Evolutionary conservation across 1,284 basidiomycete genomes (phyloP).

Genomic region (Cryptococcus maquisensis): DNA sequence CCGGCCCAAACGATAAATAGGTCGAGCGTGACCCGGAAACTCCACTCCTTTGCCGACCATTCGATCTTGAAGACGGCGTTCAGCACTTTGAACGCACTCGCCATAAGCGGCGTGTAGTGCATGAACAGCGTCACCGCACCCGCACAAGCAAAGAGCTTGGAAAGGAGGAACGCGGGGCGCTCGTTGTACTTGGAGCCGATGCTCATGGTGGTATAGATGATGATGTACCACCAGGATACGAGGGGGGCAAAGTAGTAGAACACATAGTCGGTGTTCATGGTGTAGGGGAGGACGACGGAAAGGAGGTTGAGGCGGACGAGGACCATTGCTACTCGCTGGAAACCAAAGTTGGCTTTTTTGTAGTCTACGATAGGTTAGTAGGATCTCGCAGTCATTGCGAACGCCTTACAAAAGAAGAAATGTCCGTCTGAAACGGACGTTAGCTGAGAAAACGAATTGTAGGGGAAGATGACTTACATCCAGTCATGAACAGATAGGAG

Average conservation of each 20-base stretch:
- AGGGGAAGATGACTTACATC: slow-evolving; percentile 38
- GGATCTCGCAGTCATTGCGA: neutral
- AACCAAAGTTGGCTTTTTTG: slow-evolving; percentile 78
- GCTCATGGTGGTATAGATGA: slow-evolving; percentile 75
- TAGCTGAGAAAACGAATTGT: neutral
- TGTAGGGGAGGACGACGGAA: slow-evolving; percentile 73
- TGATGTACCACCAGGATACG: slow-evolving; percentile 63
- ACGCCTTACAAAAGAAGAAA: slow-evolving; percentile 43
- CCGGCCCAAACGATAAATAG: slow-evolving; percentile 81
- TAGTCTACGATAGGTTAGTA: slow-evolving; percentile 60
- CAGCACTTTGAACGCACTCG: slow-evolving; percentile 61
- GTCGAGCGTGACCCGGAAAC: slow-evolving; percentile 79
- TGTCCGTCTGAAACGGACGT: slow-evolving; percentile 33
- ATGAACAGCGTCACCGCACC: slow-evolving; percentile 63
- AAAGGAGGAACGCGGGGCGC: slow-evolving; percentile 60
- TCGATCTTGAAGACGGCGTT: slow-evolving; percentile 64
- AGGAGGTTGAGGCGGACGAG: slow-evolving; percentile 77
- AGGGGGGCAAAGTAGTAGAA: slow-evolving; percentile 83
- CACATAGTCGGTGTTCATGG: slow-evolving; percentile 85
- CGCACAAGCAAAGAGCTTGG: slow-evolving; percentile 66
- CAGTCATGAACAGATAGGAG: slow-evolving; percentile 68
- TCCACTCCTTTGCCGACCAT: slow-evolving; percentile 81
- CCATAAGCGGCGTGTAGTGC: slow-evolving; percentile 61
- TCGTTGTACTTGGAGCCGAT: slow-evolving; percentile 70
- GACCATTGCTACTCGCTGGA: slow-evolving; percentile 68